Percentiles rank a stretch among this genome's conserved stretches.
Evolutionary conservation across 805 yeast species (phyloP).

Genomic region (Grigorovia transvaalensis): DNA sequence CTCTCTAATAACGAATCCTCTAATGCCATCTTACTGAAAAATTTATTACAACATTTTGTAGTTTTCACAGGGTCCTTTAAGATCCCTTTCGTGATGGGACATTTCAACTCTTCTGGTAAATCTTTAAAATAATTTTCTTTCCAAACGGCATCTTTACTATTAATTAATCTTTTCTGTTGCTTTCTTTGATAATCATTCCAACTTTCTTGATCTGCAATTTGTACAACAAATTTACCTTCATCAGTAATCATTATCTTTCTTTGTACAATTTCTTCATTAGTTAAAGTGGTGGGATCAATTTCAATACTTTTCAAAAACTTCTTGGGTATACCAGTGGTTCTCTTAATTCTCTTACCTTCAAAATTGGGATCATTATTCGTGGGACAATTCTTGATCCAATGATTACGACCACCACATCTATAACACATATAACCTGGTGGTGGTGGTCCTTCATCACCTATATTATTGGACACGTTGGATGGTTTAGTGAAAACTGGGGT

Average conservation of each 20-base stretch:
- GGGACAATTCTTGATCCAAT: slow-evolving; percentile 95
- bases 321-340: slow-evolving; percentile 96
- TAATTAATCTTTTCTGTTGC: slow-evolving; percentile 26
- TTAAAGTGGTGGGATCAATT: slow-evolving; percentile 37
- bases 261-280: slow-evolving; percentile 49
- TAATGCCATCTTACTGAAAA: slow-evolving; percentile 50
- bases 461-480: slow-evolving; percentile 21
- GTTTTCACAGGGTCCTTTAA: slow-evolving; percentile 67
- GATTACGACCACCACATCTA: slow-evolving; percentile 91
- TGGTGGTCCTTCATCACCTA: slow-evolving; percentile 51
- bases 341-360: slow-evolving; percentile 82
- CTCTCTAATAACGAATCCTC: slow-evolving; percentile 62
- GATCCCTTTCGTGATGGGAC: slow-evolving; percentile 59
- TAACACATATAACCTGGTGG: slow-evolving; percentile 96
- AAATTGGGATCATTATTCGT: slow-evolving; percentile 85
- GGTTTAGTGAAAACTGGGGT: slow-evolving; percentile 55
- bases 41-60: slow-evolving; percentile 59
- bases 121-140: slow-evolving; percentile 34
- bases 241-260: slow-evolving; percentile 75
- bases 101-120: slow-evolving; percentile 49
- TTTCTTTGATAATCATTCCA: slow-evolving; percentile 83
- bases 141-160: slow-evolving; percentile 36
- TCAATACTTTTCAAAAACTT: slow-evolving; percentile 80
- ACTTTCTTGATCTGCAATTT: slow-evolving; percentile 85
- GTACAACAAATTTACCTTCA: slow-evolving; percentile 90